Base-by-base conservation (phyloP, 129 eudicot genomes). In the Silybum marianum region DNA sequence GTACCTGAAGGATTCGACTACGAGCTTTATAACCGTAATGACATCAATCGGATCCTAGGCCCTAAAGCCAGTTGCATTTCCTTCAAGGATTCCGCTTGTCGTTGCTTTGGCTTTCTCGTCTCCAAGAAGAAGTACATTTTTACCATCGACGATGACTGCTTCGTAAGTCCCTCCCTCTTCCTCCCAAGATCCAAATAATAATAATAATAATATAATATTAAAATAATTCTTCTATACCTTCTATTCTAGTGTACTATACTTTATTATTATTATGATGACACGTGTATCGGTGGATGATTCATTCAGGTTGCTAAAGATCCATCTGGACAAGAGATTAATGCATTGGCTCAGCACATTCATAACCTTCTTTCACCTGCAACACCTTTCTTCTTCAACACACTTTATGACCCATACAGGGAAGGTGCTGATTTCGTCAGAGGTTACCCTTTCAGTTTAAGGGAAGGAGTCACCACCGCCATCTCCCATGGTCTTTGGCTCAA, bases 401-500 rank as follows among this genome's bases (percentile, higher is more conserved):
- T 91, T 74, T 91, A 91, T 58, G 97, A 91, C 25, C 97, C 97
- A 6, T 91, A 75, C 77, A 75, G 89, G 23, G 91, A 91, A 9
- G 97, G 97, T 58, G 93, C 97, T 0, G 93, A 91, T 65, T 91
- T 85, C 66, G 97, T 91, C 4, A 86, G 91, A n/a, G 97, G 97
- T 1, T 89, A 89, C 78, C 97, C 97, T 1, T 91, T 89, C 62
- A 91, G 97, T 86, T 70, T 91, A 67, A 72, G 93, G 40, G 97
- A 89, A 69, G 97, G 97, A 22, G 97, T 84, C 30, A 90, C 97
- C n/a, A 91, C 93, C 38, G 93, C 97, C 44, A 86, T 91, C 70
- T 91, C 97, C 23, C 97, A 91, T 78, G 97, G 93, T 0, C 97
- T 91, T 77, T 91, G 96, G 96, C 92, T 91, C 78, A 91, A 91